Conservation (phyloP, 2,329 filamentous ascomycete species). For the Penicillium crustosum region DNA sequence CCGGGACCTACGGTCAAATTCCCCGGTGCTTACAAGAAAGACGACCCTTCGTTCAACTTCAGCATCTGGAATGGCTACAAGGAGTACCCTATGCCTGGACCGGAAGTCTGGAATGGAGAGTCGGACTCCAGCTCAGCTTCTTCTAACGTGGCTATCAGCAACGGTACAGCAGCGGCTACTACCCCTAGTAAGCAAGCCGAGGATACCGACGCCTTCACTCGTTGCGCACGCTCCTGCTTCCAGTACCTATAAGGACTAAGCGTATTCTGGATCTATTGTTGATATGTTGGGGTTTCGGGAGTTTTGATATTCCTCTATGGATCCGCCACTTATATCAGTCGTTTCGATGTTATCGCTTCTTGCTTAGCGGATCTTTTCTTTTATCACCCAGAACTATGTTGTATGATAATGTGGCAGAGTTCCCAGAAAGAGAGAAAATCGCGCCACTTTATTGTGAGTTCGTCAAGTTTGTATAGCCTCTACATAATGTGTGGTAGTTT, state of each 20-base stretch:
- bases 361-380: background rate
- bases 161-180: background rate
- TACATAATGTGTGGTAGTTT: background rate
- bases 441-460: too few relatives aligned
- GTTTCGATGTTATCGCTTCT: background rate
- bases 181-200: background rate
- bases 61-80: slow-evolving; percentile 18
- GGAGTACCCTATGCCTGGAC: slow-evolving; percentile 23
- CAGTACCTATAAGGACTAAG: background rate
- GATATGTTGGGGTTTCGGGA: background rate
- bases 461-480: background rate
- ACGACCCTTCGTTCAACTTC: slow-evolving; percentile 21
- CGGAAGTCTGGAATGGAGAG: slow-evolving; percentile 13
- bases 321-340: background rate
- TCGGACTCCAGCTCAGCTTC: background rate
- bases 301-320: background rate
- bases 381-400: too few relatives aligned
- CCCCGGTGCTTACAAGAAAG: slow-evolving; percentile 16
- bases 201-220: background rate
- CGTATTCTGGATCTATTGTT: background rate
- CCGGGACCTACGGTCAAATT: slow-evolving; percentile 16
- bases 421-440: too few relatives aligned
- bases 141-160: background rate
- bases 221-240: slow-evolving; percentile 1
- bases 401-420: too few relatives aligned